These are phyloP conservation scores for Sordaria brevicollis DNA, from an alignment of 495 filamentous ascomycete genomes.

Conservation along the genomic window DNA sequence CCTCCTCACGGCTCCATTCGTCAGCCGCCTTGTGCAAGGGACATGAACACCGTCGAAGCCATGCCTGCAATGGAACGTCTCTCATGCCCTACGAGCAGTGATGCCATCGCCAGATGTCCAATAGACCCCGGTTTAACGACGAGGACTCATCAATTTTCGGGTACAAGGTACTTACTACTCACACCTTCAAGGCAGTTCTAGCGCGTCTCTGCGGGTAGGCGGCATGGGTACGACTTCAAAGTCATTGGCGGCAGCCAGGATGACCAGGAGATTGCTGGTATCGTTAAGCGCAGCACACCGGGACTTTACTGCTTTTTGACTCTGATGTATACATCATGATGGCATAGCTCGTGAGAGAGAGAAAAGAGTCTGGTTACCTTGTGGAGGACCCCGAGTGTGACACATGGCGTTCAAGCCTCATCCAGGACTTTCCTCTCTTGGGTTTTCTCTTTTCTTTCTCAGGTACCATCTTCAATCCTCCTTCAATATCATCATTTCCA, in stretches of 20 bases:
- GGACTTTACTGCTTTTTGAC: background rate
- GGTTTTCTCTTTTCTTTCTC: slow-evolving; percentile 7
- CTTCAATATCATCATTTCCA: slow-evolving; percentile 13
- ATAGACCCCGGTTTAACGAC: background rate
- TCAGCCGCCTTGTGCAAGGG: background rate
- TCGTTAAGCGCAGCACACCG: slow-evolving; percentile 8
- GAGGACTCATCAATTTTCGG: background rate
- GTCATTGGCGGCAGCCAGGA: background rate
- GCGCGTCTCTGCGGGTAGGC: background rate
- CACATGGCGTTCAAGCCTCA: background rate
- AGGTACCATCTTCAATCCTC: slow-evolving; percentile 10
- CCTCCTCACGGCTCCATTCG: background rate
- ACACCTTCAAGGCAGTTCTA: background rate
- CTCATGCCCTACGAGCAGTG: background rate
- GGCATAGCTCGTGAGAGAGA: background rate
- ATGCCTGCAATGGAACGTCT: background rate
- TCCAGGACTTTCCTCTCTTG: background rate
- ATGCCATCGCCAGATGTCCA: background rate
- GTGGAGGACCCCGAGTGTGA: background rate
- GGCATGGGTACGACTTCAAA: background rate
- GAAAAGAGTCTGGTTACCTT: background rate
- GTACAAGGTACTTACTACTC: background rate
- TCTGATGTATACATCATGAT: background rate
- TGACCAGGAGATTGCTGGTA: background rate
- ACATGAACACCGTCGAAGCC: background rate